Conservation (phyloP, 805 yeast genomes). For the Candida easanensis region DNA sequence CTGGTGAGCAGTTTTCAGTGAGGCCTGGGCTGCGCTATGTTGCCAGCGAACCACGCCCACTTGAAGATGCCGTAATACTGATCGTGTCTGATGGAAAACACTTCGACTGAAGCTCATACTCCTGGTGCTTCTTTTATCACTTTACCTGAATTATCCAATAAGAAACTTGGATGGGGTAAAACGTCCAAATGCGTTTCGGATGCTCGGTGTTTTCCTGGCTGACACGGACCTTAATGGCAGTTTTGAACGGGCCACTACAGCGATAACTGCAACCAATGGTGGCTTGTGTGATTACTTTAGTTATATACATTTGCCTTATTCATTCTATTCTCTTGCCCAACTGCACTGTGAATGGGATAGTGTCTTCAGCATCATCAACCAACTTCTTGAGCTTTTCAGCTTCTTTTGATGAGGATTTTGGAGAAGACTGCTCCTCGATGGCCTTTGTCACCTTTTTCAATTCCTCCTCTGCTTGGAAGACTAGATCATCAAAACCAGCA, state of each 20-base stretch:
- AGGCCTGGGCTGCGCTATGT: neutral
- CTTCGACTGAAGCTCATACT: neutral
- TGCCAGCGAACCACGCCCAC: neutral
- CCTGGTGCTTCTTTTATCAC: too few relatives aligned
- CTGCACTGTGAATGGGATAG: conserved; percentile 13
- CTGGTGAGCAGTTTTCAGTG: neutral
- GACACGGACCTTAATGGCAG: too few relatives aligned
- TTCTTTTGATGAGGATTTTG: conserved; percentile 10
- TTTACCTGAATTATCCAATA: too few relatives aligned
- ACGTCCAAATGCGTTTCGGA: too few relatives aligned
- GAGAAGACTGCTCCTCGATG: conserved; percentile 22
- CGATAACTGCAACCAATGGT: too few relatives aligned
- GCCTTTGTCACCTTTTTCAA: conserved; percentile 44
- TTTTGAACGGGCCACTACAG: too few relatives aligned
- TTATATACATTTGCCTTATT: neutral
- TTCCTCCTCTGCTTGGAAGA: conserved; percentile 65
- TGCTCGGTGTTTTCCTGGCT: too few relatives aligned
- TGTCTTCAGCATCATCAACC: neutral
- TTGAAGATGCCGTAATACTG: neutral
- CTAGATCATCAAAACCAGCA: conserved; percentile 59
- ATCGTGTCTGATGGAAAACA: neutral
- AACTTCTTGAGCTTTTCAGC: conserved; percentile 15
- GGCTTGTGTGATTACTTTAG: neutral
- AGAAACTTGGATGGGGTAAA: too few relatives aligned
- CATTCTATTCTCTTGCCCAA: conserved; percentile 7